Evolutionary conservation across 2,329 filamentous ascomycete genomes (phyloP).

Genomic region (Pseudogymnoascus sp.): DNA sequence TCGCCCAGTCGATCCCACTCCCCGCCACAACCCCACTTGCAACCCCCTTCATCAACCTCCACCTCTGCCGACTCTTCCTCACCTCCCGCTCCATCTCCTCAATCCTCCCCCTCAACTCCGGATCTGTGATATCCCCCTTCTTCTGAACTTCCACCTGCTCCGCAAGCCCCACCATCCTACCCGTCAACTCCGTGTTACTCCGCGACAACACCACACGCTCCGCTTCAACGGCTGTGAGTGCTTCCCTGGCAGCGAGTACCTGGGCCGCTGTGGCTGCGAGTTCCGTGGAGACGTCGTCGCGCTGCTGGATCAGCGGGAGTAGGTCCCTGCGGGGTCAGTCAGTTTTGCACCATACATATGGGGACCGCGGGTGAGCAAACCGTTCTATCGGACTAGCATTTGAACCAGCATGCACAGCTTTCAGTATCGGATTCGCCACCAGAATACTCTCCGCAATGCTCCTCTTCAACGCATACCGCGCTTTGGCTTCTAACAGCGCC

Average conservation of each 20-base stretch:
- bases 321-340: conserved; percentile 34
- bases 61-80: conserved; percentile 54
- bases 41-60: conserved; percentile 68
- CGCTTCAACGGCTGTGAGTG: conserved; percentile 48
- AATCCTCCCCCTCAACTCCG: conserved; percentile 46
- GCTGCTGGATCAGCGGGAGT: conserved; percentile 54
- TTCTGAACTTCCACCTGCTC: conserved; percentile 45
- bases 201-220: conserved; percentile 47
- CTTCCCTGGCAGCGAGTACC: conserved; percentile 41
- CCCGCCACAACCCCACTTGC: conserved; percentile 71
- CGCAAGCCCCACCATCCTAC: conserved; percentile 54
- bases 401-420: conserved; percentile 62
- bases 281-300: conserved; percentile 57
- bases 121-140: conserved; percentile 45
- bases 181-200: conserved; percentile 54
- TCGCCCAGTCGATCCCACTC: conserved; percentile 74
- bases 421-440: conserved; percentile 65
- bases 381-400: conserved; percentile 58
- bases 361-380: conserved; percentile 35
- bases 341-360: conserved; percentile 9
- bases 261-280: conserved; percentile 51
- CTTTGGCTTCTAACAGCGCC: conserved; percentile 57
- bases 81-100: conserved; percentile 49
- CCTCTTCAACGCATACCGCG: conserved; percentile 60
- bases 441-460: conserved; percentile 60